Conservation (phyloP, 202 grass and related monocot species). For the Bolboschoenoplectus hybrid region DNA sequence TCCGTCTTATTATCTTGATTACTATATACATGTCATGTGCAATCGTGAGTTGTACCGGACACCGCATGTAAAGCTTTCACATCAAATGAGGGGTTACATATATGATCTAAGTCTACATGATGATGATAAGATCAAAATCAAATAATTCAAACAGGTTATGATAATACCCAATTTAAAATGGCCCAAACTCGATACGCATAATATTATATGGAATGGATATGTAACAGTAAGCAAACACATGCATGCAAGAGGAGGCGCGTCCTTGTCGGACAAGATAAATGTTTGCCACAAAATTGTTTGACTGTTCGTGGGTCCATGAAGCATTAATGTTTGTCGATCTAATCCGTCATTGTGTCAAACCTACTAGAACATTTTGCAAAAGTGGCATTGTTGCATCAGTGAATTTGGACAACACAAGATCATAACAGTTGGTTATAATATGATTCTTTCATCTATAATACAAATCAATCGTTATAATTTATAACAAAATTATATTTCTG, state of each 20-base stretch:
- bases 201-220: background rate
- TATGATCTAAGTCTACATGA: too few species aligned
- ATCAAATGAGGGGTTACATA: background rate
- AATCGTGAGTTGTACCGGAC: background rate
- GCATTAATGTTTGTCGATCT: background rate
- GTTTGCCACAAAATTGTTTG: background rate
- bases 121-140: too few species aligned
- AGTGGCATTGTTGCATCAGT: background rate
- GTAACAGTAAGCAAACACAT: background rate
- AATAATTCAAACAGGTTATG: too few species aligned
- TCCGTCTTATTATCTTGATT: background rate
- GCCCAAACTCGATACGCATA: background rate
- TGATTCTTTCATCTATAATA: too few species aligned
- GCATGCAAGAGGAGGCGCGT: background rate
- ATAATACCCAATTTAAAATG: background rate
- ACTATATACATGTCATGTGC: background rate
- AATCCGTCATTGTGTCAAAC: background rate
- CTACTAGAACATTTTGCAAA: background rate
- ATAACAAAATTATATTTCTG: too few species aligned
- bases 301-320: background rate
- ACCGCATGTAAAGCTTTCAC: background rate
- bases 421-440: too few species aligned
- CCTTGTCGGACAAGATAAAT: background rate
- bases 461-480: too few species aligned
- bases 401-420: background rate